A percentile compares a stretch with the other conserved stretches of the same genome.
phyloP scores from a whole-genome alignment of 1,139 yeast genomes.

The Insectozyma bohioensis region DNA sequence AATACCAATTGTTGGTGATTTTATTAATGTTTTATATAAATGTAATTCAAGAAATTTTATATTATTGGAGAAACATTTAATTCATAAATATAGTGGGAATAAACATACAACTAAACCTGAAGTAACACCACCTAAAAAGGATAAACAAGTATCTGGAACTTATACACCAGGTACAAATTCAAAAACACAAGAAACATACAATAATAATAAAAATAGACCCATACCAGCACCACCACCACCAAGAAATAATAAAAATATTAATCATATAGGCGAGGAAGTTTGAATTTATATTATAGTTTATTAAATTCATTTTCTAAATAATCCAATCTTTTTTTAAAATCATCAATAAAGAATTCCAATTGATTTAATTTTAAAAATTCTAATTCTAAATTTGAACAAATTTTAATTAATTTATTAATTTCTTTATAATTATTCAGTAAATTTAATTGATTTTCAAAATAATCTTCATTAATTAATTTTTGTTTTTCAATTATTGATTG shows the following conservation, averaged over 20 bases:
- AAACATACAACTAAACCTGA: too few relatives aligned
- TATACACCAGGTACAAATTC: not conserved
- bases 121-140: too few relatives aligned
- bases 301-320: conserved; percentile 26
- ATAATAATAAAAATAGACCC: not conserved
- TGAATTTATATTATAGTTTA: conserved; percentile 4
- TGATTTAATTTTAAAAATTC: conserved; percentile 72
- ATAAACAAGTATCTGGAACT: too few relatives aligned
- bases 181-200: not conserved
- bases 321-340: conserved; percentile 32
- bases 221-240: conserved; percentile 1
- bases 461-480: conserved; percentile 29
- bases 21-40: conserved; percentile 67
- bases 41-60: conserved; percentile 74
- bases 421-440: conserved; percentile 43
- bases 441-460: conserved; percentile 35
- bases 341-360: conserved; percentile 48
- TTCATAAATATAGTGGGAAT: conserved; percentile 38
- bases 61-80: conserved; percentile 56
- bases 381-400: conserved; percentile 57
- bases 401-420: conserved; percentile 40
- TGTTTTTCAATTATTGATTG: conserved; percentile 29
- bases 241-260: not conserved
- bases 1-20: conserved; percentile 72
- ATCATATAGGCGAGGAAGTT: conserved; percentile 1